Base-by-base conservation (phyloP, 768 basidiomycete species). In the Pisolithus albus region DNA sequence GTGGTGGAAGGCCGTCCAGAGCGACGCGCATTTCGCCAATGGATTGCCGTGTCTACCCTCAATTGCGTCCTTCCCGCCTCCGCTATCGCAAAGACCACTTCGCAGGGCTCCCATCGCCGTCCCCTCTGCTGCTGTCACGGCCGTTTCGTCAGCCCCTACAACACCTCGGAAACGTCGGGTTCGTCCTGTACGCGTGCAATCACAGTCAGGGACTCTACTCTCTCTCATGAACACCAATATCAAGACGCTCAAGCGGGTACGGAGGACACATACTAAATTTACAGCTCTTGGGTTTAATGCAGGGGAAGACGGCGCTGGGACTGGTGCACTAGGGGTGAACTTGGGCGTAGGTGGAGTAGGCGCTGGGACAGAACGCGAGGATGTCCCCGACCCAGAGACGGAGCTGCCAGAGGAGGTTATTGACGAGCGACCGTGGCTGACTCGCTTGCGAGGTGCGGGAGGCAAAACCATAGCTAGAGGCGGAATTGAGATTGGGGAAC, bases 1-100 rank as follows among this genome's bases (percentile, higher is more conserved):
- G 6, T 92, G 89, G 89, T 91, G 88, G 88, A 73, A 78, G 26
- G 84, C 83, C 4, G 75, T 82, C 36, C 80, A 80, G 56, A 81
- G 79, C 2, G 81, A 85, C 57, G 61, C 72, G 2, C 70, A 88
- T 19, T 65, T 87, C 24, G 77, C 74, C 23, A 85, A 83, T 52
- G 86, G 84, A 9, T 69, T 89, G 23, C 86, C 85, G 4, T 64
- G 65, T 16, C 76, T 81, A 36, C 78, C 70, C 16, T 55, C 55
- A 55, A 59, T 53, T 61, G 64, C 59, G 55, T 58, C 68, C 26
- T 21, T 61, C 13, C 54, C 70, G 0, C 24, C 47, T 6, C 59
- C 50, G 24, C 50, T 44, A 24, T 37, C 49, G 42, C 40, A 32
- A 40, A 49, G 48, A 5, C 46, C 54, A 16, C n/a, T 42, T 19